These are phyloP conservation scores for Echium plantagineum DNA, from an alignment of 257 asterid species.

Conservation along the genomic window DNA sequence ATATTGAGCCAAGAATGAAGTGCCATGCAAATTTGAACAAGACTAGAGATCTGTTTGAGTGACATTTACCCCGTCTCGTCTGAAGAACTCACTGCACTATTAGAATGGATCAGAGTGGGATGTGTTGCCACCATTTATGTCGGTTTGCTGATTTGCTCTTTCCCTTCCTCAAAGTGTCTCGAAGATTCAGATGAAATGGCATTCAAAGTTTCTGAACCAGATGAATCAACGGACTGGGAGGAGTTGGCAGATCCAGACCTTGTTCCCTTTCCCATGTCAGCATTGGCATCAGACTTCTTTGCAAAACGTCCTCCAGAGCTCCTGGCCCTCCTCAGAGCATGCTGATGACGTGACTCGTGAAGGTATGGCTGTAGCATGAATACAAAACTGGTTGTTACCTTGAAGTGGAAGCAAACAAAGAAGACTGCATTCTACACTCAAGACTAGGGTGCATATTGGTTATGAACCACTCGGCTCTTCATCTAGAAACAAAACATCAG, in stretches of 20 bases:
- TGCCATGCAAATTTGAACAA: too few relatives aligned
- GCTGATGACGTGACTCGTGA: slow-evolving; percentile 91
- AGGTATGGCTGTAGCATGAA: slow-evolving; percentile 56
- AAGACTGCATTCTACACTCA: too few relatives aligned
- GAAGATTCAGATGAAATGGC: slow-evolving; percentile 13
- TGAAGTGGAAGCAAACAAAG: background rate
- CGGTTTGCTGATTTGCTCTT: slow-evolving; percentile 9
- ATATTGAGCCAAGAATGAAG: background rate
- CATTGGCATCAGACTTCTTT: slow-evolving; percentile 40
- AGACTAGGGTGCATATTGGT: too few relatives aligned
- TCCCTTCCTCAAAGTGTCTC: slow-evolving; percentile 13
- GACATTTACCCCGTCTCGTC: background rate
- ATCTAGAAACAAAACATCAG: too few relatives aligned
- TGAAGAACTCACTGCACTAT: background rate
- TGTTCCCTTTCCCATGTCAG: slow-evolving; percentile 26
- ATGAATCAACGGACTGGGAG: slow-evolving; percentile 23
- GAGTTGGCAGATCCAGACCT: slow-evolving; percentile 25
- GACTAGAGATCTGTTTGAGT: too few relatives aligned
- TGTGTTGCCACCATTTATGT: slow-evolving; percentile 14
- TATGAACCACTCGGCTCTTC: too few relatives aligned
- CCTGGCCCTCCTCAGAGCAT: slow-evolving; percentile 74
- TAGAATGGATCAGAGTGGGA: background rate
- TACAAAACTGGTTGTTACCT: slow-evolving; percentile 1
- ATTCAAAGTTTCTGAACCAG: slow-evolving; percentile 27
- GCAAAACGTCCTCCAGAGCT: slow-evolving; percentile 85